These are phyloP conservation scores for Rhizopus sp. DNA, from an alignment of 371 early-diverging fungal species.

Conservation along the genomic window DNA sequence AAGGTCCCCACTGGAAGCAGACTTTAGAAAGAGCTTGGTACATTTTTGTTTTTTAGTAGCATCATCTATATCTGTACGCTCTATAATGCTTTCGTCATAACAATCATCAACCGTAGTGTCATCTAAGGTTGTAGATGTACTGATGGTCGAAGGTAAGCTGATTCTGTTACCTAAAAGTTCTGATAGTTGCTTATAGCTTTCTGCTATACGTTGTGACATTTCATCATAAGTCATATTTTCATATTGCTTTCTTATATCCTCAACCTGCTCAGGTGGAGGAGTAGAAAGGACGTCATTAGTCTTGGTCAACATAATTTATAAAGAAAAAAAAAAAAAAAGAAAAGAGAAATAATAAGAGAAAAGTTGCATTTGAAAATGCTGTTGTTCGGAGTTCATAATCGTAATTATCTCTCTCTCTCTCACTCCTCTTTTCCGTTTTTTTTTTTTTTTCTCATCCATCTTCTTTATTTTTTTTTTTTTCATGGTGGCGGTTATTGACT, in stretches of 20 bases:
- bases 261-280: background rate
- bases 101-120: constrained; percentile 9
- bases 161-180: constrained; percentile 39
- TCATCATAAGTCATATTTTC: constrained; percentile 50
- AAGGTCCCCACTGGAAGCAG: constrained; percentile 87
- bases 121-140: constrained; percentile 12
- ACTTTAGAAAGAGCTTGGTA: constrained; percentile 31
- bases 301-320: background rate
- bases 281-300: constrained; percentile 4
- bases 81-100: constrained; percentile 5
- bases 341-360: background rate
- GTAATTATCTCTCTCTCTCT: background rate
- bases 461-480: constrained; percentile 1
- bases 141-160: constrained; percentile 19
- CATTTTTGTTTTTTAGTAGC: constrained; percentile 65
- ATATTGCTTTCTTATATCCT: constrained; percentile 34
- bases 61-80: constrained; percentile 44
- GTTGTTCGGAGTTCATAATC: background rate
- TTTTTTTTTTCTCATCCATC: constrained; percentile 3
- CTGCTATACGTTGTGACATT: constrained; percentile 42
- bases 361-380: background rate
- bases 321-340: constrained; percentile 4
- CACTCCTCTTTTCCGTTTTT: constrained; percentile 1
- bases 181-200: constrained; percentile 42
- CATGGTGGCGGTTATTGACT: constrained; percentile 38